phyloP scores from a whole-genome alignment of 75 land plant genomes.

The Pinus tabuliformis region DNA sequence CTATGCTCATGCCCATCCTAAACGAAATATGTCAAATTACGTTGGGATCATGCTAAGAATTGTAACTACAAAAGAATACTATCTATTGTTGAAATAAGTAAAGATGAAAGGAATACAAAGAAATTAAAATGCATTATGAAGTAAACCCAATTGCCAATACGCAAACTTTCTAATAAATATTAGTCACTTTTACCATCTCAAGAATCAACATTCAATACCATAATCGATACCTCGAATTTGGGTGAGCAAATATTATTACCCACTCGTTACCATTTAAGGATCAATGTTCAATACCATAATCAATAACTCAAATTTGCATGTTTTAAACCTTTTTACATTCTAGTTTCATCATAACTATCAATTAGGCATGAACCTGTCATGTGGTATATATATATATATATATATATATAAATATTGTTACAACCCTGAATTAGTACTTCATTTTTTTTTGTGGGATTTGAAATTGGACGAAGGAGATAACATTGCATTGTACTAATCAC shows the following conservation, averaged over 20 bases:
- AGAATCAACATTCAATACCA: neutral
- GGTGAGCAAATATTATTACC: too few relatives aligned
- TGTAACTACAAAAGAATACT: too few relatives aligned
- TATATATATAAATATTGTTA: too few relatives aligned
- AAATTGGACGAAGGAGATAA: too few relatives aligned
- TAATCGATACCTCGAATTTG: neutral
- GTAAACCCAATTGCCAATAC: neutral
- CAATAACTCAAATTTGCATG: neutral
- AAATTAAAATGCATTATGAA: neutral
- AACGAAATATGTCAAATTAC: too few relatives aligned
- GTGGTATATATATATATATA: too few relatives aligned
- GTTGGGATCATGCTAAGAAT: too few relatives aligned
- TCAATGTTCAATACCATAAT: neutral
- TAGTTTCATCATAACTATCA: neutral
- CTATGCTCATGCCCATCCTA: too few relatives aligned
- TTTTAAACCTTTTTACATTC: neutral
- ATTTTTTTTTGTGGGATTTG: too few relatives aligned
- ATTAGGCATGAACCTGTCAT: neutral
- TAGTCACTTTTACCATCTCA: neutral
- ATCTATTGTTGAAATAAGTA: neutral
- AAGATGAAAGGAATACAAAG: neutral
- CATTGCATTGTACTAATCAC: too few relatives aligned
- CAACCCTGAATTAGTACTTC: too few relatives aligned
- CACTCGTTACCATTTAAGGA: neutral
- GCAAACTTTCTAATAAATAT: neutral